Percentiles rank a stretch among this genome's conserved stretches.
Conservation (phyloP, 2,329 filamentous ascomycete genomes). For the Fusarium sp. region DNA sequence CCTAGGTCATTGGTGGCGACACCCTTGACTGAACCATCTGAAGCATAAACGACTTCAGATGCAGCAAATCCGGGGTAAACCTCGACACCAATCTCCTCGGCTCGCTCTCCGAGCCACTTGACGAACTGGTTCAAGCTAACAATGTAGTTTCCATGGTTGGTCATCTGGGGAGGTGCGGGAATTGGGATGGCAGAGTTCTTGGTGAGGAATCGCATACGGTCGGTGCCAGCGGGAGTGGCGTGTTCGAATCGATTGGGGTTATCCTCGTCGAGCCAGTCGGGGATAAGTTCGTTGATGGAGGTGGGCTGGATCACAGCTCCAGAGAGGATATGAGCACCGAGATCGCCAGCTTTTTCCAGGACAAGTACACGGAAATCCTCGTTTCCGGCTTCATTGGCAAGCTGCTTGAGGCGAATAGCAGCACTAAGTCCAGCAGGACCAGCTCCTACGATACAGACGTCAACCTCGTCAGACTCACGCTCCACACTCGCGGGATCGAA, state of each 20-base stretch:
- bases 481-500: conserved; percentile 79
- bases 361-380: conserved; percentile 95
- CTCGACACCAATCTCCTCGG: conserved; percentile 96
- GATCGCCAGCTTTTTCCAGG: conserved; percentile 93
- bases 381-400: conserved; percentile 93
- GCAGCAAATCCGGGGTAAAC: conserved; percentile 97
- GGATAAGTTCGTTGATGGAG: conserved; percentile 89
- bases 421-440: conserved; percentile 94
- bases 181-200: conserved; percentile 82
- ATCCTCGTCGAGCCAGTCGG: conserved; percentile 90
- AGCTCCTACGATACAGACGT: conserved; percentile 96
- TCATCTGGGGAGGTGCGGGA: conserved; percentile 94
- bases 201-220: conserved; percentile 95
- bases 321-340: conserved; percentile 95
- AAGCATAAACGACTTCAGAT: conserved; percentile 87
- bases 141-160: conserved; percentile 98
- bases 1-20: conserved; percentile 97
- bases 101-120: conserved; percentile 94
- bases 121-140: conserved; percentile 94
- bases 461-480: conserved; percentile 91
- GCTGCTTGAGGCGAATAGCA: conserved; percentile 93
- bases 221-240: conserved; percentile 83
- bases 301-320: conserved; percentile 94
- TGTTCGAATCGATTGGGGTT: conserved; percentile 90
- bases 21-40: conserved; percentile 89